Evolutionary conservation across 306 rosid genomes (phyloP).

Genomic region (Trichosanthes truncata): DNA sequence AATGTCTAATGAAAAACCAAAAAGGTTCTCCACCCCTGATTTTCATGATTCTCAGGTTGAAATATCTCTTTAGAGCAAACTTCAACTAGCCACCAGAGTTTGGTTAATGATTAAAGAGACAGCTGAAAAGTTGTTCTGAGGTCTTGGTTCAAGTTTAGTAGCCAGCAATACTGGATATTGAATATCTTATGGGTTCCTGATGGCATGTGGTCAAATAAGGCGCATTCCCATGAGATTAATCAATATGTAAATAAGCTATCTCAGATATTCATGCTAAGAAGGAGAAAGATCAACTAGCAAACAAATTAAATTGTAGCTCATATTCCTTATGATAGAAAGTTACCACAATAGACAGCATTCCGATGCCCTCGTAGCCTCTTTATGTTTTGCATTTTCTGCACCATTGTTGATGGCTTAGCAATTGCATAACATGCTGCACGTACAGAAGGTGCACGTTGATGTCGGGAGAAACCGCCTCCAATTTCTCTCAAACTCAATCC

Average conservation of each 20-base stretch:
- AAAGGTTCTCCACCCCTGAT: background rate
- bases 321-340: conserved; percentile 17
- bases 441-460: conserved; percentile 86
- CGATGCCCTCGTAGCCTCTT: conserved; percentile 94
- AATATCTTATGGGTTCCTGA: background rate
- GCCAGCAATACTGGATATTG: background rate
- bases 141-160: background rate
- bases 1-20: background rate
- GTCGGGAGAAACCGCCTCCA: conserved; percentile 96
- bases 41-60: background rate
- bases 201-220: background rate
- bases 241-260: background rate
- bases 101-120: background rate
- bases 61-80: background rate
- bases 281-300: background rate
- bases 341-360: conserved; percentile 98
- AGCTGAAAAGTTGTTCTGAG: background rate
- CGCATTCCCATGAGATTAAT: background rate
- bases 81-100: background rate
- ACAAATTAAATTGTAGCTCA: conserved; percentile 8
- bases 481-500: conserved; percentile 91
- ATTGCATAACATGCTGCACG: conserved; percentile 95
- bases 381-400: conserved; percentile 82
- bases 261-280: background rate
- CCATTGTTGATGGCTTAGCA: conserved; percentile 95